Conservation (phyloP, 352 stramenopile species). For the Globisporangium emineosum region DNA sequence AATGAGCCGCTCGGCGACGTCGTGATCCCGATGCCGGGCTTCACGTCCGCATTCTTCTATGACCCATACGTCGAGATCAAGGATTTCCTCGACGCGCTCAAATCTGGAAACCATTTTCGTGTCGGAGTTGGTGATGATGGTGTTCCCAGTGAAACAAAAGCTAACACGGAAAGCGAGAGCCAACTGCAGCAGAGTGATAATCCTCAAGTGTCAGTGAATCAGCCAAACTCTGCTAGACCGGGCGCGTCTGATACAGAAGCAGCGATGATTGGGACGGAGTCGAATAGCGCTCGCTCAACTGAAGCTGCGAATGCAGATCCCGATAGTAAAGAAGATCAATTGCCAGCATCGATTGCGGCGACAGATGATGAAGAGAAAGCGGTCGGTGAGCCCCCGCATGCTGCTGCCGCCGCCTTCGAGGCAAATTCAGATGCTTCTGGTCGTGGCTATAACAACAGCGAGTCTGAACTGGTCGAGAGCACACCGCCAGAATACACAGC, state of each 20-base stretch:
- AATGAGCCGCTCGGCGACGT: neutral
- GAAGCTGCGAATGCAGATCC: neutral
- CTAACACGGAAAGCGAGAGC: neutral
- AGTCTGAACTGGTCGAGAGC: neutral
- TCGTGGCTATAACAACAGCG: neutral
- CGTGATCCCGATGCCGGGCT: conserved; percentile 4
- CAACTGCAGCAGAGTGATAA: neutral
- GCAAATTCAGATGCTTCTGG: neutral
- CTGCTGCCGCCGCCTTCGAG: neutral
- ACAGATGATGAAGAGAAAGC: neutral
- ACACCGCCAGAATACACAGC: neutral
- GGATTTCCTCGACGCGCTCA: conserved; percentile 14
- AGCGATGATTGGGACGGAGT: neutral
- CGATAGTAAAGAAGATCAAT: neutral
- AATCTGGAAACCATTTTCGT: neutral
- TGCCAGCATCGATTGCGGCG: neutral
- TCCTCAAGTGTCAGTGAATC: neutral
- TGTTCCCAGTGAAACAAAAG: neutral
- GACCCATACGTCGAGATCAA: conserved; percentile 18
- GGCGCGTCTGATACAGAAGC: neutral
- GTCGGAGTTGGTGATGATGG: neutral
- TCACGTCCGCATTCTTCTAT: conserved; percentile 19
- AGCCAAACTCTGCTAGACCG: neutral
- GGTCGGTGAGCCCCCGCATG: neutral
- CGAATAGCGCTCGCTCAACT: neutral